Conservation (phyloP, 169 alveolate genomes). For the Plasmodium fragile region DNA sequence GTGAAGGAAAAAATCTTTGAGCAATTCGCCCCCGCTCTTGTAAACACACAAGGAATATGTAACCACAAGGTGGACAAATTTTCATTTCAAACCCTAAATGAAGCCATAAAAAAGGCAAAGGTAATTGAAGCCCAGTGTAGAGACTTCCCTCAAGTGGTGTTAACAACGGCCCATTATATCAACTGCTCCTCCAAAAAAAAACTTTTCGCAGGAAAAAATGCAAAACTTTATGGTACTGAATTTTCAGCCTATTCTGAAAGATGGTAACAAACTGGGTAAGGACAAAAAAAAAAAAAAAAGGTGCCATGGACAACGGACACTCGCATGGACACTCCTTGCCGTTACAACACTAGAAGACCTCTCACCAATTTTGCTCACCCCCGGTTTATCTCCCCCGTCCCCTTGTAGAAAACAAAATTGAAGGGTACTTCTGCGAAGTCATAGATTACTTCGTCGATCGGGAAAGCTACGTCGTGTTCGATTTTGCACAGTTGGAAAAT, state of each 20-base stretch:
- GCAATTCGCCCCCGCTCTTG: conserved; percentile 38
- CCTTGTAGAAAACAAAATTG: conserved; percentile 16
- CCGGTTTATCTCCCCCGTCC: neutral
- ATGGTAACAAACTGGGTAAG: neutral
- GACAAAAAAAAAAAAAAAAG: neutral
- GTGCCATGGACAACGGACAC: neutral
- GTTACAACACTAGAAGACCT: neutral
- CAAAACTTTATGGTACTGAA: conserved; percentile 56
- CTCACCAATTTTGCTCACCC: neutral
- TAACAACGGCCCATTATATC: neutral
- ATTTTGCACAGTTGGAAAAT: conserved; percentile 27
- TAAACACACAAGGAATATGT: conserved; percentile 74
- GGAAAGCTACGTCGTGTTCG: conserved; percentile 58
- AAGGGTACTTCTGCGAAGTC: conserved; percentile 60
- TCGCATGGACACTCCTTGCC: neutral
- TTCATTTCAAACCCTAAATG: conserved; percentile 41
- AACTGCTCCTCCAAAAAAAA: neutral
- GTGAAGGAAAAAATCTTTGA: conserved; percentile 50
- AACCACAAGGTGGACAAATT: conserved; percentile 40
- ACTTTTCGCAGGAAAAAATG: conserved; percentile 28
- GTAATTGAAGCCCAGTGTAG: neutral
- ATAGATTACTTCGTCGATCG: conserved; percentile 60
- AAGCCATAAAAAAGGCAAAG: conserved; percentile 64
- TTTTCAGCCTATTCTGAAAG: conserved; percentile 38
- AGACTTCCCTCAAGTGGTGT: neutral